A percentile compares a stretch with the other conserved stretches of the same genome.
Evolutionary conservation across 2,329 filamentous ascomycete species (phyloP).

Genomic region (Cryoendolithus antarcticus): DNA sequence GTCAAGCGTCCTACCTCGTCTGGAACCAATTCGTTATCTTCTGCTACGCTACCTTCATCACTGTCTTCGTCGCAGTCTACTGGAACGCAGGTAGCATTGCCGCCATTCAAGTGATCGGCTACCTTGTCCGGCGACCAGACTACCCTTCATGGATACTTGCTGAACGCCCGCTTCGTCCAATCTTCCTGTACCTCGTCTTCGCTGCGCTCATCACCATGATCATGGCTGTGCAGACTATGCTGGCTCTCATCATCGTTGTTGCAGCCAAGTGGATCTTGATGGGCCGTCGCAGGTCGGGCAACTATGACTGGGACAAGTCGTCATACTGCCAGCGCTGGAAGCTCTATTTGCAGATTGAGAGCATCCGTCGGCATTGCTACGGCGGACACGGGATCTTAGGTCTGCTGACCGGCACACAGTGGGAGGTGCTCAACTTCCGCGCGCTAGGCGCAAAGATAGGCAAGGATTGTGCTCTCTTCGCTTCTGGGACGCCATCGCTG

Average conservation of each 20-base stretch:
- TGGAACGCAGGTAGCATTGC: constrained; percentile 41
- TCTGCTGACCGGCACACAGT: constrained; percentile 42
- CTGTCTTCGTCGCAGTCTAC: constrained; percentile 36
- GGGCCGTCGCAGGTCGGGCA: constrained; percentile 38
- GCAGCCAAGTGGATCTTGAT: constrained; percentile 41
- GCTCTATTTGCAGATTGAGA: constrained; percentile 40
- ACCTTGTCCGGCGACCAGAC: constrained; percentile 18
- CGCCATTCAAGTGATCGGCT: constrained; percentile 35
- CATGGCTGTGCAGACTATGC: constrained; percentile 30
- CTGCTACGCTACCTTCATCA: constrained; percentile 37
- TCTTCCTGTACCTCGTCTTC: constrained; percentile 32
- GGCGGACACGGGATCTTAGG: constrained; percentile 39
- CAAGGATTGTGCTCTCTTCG: constrained; percentile 43
- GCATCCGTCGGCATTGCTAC: constrained; percentile 38
- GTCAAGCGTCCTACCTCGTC: constrained; percentile 39
- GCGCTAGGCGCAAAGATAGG: constrained; percentile 43
- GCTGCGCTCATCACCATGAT: constrained; percentile 30
- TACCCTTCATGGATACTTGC: constrained; percentile 6
- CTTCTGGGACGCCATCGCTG: constrained; percentile 39
- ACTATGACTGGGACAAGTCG: constrained; percentile 46
- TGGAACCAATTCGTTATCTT: constrained; percentile 37
- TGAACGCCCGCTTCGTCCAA: constrained; percentile 16
- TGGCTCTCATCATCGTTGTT: constrained; percentile 35
- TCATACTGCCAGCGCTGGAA: constrained; percentile 48
- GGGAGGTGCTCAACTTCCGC: constrained; percentile 41